Evolutionary conservation across 495 filamentous ascomycete species (phyloP), one percentile per base, ranked within the genome.

Genomic region (Cercophora sp.): DNA sequence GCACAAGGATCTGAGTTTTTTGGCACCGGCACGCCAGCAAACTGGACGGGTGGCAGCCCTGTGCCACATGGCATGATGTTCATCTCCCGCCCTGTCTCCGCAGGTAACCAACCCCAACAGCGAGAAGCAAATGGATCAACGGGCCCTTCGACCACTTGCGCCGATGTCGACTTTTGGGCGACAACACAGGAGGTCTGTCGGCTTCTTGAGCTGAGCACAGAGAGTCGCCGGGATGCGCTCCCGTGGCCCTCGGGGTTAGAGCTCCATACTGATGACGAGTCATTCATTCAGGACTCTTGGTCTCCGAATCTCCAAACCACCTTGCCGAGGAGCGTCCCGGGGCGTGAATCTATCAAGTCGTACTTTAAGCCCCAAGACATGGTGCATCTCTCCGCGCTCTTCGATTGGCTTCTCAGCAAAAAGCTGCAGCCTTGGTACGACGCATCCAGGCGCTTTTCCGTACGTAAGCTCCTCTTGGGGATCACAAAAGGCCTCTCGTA

Each of bases 61-160:
- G 23, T 51, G 24, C 36, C 16, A 51, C 48, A 51, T 51, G 48
- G 48, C 48, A 51, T 51, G 37, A 36, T 18, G 48, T 34, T 51
- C 48, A 51, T 51, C 48, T 51, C 48, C 48, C 48, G 48, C 48
- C 24, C 19, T 27, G 15, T 31, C 36, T 36, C 48, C 48, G 35
- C 35, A 41, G 23, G 27, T 19, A 41, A 25, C 48, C 36, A 51
- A 51, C 36, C 48, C 48, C 40, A 20, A 35, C 22, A 25, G 18
- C 25, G 25, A 29, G 8, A 6, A 42, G 31, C 35, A 39, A 26
- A 13, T 26, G 48, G 48, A 51, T 51, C 48, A 24, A 42, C 48
- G 36, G 23, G 13, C 40, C 25, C 48, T 36, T 36, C 29, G 47
- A 19, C 31, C 15, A 13, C 29, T 15, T 36, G 13, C 22, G 5